Base-by-base conservation (phyloP, 2,329 filamentous ascomycete genomes). In the Talaromyces funiculosus region DNA sequence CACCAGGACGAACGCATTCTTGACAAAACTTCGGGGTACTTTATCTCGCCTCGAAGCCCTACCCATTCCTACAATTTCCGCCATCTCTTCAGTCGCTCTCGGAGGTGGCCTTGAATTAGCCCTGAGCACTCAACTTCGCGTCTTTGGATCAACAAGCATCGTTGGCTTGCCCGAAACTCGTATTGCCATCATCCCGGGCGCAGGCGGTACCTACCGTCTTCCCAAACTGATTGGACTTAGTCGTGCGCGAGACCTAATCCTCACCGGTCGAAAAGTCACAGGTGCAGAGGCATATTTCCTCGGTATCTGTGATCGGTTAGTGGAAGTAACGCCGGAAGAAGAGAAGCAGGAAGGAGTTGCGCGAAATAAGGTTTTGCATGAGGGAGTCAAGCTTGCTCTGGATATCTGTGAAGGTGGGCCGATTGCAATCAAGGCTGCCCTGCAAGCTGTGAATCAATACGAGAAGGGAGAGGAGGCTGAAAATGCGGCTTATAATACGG, bases 31-130 rank as follows among this genome's bases (percentile, higher is more conserved):
- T 56, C 88, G 93, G 67, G 77, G 76, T 55, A 95, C 93, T 53
- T 87, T 99, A 70, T 80, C 84, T 42, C 80, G 84, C 43, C 84
- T 99, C 62, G 83, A 90, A 29, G 74, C 80, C 62, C 87, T 99
- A 43, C 90, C 89, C 14, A 87, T 97, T 66, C 94, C 94, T 29
- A 96, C 93, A 56, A 93, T 99, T 71, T 87, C 90, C 3, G 92
- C 92, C 61, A 85, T 99, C 64, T 88, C 89, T 59, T 94, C 90
- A 54, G 79, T 90, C 61, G 94, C 94, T 5, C 87, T 97, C 31
- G 94, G 94, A 64, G 94, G 94, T 68, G 94, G 94, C 51, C 86
- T 99, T 65, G 94, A 99, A 77, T 85, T 99, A 57, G 93, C 92
- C 1, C 85, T 99, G 6, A 87, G 89, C 66, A 96, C 93, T 1